A percentile compares a stretch with the other conserved stretches of the same genome.
phyloP scores from a whole-genome alignment of 495 filamentous ascomycete genomes.

The Aspergillus incahuasiensis region DNA sequence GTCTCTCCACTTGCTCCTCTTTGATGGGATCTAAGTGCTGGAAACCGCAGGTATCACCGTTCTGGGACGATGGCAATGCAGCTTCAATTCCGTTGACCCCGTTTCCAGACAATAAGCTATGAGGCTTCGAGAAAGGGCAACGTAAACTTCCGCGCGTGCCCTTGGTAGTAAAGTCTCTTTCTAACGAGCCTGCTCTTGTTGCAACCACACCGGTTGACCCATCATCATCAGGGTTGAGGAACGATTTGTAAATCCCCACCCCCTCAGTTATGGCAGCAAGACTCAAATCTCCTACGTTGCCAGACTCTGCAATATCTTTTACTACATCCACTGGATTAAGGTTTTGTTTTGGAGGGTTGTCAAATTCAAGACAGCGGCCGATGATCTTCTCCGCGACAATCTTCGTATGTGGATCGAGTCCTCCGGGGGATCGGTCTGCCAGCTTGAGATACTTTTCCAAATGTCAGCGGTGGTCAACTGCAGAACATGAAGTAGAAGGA shows the following conservation, averaged over 20 bases:
- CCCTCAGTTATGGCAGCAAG: slow-evolving; percentile 37
- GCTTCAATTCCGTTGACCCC: slow-evolving; percentile 24
- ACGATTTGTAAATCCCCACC: slow-evolving; percentile 37
- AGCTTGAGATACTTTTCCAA: slow-evolving; percentile 26
- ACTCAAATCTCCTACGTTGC: slow-evolving; percentile 41
- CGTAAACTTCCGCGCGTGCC: slow-evolving; percentile 39
- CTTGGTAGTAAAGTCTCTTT: slow-evolving; percentile 45
- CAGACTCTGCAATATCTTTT: slow-evolving; percentile 39
- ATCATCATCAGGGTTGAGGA: slow-evolving; percentile 28
- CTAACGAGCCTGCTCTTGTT: slow-evolving; percentile 34
- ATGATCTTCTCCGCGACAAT: slow-evolving; percentile 24
- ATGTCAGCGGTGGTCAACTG: slow-evolving; percentile 7
- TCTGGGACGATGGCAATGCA: slow-evolving; percentile 25
- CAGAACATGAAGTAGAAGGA: not conserved
- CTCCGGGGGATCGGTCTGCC: slow-evolving; percentile 25
- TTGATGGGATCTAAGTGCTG: slow-evolving; percentile 43
- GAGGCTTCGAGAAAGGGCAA: slow-evolving; percentile 44
- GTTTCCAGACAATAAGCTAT: slow-evolving; percentile 25
- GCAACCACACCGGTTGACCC: slow-evolving; percentile 24
- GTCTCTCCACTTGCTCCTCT: slow-evolving; percentile 38
- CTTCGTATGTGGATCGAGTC: slow-evolving; percentile 32
- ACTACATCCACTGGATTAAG: slow-evolving; percentile 42
- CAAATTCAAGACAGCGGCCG: slow-evolving; percentile 13
- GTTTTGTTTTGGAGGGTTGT: slow-evolving; percentile 18
- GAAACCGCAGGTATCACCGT: slow-evolving; percentile 33